Conservation (phyloP, 352 stramenopile species). For the Pythium myriotylum region DNA sequence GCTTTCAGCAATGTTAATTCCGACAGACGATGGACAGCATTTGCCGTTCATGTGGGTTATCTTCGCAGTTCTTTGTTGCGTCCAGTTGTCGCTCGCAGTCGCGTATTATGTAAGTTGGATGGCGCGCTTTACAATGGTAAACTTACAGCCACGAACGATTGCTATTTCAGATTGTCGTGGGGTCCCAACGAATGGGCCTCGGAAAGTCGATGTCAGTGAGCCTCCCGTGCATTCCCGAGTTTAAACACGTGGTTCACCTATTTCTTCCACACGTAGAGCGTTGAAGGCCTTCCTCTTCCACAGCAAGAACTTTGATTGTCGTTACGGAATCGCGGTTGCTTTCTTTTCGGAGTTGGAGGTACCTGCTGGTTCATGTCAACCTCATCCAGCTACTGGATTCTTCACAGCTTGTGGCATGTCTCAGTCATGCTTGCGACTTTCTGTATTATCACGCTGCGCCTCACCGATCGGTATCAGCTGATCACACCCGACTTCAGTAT, state of each 20-base stretch:
- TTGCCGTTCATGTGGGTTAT: slow-evolving; percentile 32
- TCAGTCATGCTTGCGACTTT: slow-evolving; percentile 35
- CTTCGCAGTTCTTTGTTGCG: slow-evolving; percentile 13
- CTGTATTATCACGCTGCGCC: slow-evolving; percentile 30
- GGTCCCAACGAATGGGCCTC: slow-evolving; percentile 22
- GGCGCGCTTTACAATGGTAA: too few species aligned
- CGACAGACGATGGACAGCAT: slow-evolving; percentile 16
- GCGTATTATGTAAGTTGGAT: slow-evolving; percentile 35
- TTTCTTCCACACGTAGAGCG: background rate
- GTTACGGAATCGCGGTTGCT: slow-evolving; percentile 29
- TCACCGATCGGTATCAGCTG: slow-evolving; percentile 40
- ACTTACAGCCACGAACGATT: background rate
- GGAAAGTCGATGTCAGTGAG: slow-evolving; percentile 28
- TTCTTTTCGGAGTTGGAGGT: slow-evolving; percentile 26
- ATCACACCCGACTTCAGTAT: slow-evolving; percentile 27
- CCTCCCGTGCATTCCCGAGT: background rate
- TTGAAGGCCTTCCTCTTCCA: slow-evolving; percentile 25
- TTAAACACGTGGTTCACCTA: background rate
- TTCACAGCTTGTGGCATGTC: slow-evolving; percentile 44
- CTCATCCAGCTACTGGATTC: slow-evolving; percentile 37
- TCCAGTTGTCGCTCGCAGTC: slow-evolving; percentile 34
- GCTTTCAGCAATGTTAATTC: slow-evolving; percentile 31
- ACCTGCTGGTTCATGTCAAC: slow-evolving; percentile 34
- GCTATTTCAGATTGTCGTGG: slow-evolving; percentile 15
- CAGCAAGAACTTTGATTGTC: slow-evolving; percentile 42